Evolutionary conservation across 1,284 basidiomycete species (phyloP), one percentile per base, ranked within the genome.

Genomic region (Ganoderma resinaceum): DNA sequence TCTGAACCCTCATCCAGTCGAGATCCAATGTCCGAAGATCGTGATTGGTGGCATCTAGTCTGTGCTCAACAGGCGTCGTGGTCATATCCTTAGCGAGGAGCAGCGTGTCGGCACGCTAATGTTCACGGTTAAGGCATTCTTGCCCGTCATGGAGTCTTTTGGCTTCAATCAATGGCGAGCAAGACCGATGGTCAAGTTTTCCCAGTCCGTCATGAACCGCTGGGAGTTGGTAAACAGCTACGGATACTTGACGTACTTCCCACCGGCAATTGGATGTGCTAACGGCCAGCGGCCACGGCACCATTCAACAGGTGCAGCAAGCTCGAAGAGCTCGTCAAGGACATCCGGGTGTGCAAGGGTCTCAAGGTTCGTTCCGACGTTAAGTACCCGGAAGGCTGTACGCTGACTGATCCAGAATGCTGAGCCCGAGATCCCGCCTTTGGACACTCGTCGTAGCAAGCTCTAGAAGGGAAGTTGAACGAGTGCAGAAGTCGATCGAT

Each of bases 101-200:
- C 97, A 99, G 85, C 88, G 97, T 78, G 86, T 92, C 14, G 97
- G 98, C 86, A 99, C 98, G 31, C 97, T 97, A 72, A 99, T 99
- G 96, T 98, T 97, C 90, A 99, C 95, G 67, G 95, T 99, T 85
- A 99, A 99, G 91, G 97, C 97, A 42, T 98, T 97, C 88, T 87
- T 99, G 65, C 97, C 97, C 80, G 96, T 99, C 83, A 86, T 88
- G 82, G 97, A 99, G 85, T 99, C 97, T 23, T 99, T 99, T 86
- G 97, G 98, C 77, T 99, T 99, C 93, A 99, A n/a, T n/a, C n/a
- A n/a, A 97, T 84, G 96, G 93, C 77, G 97, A 95, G 76, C 91
- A 92, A 94, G 70, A 99, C 97, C 62, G 90, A 89, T 80, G 97
- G 97, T 69, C 98, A 99, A 87, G 98, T 97, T 75, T 99, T 99